These are phyloP conservation scores for Acidiella bohemica DNA, from an alignment of 495 filamentous ascomycete genomes.

Conservation along the genomic window DNA sequence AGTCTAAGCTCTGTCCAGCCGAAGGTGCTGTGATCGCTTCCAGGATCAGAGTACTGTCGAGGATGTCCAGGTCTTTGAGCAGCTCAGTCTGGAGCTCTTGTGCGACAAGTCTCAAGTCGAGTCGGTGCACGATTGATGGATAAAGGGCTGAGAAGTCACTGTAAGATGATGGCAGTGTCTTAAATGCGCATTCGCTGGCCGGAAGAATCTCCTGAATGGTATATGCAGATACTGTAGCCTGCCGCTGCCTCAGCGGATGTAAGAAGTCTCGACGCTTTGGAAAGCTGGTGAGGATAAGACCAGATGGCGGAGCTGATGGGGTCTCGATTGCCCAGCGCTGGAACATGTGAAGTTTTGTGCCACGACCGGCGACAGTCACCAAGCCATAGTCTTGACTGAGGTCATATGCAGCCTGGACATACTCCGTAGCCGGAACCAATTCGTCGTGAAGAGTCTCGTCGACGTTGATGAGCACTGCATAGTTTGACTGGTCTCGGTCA, in stretches of 20 bases:
- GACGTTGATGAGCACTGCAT: no score
- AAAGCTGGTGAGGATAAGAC: conserved; percentile 32
- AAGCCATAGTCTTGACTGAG: no score
- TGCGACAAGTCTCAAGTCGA: conserved; percentile 53
- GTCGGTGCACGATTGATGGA: conserved; percentile 57
- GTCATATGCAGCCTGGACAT: no score
- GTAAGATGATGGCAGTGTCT: conserved; percentile 45
- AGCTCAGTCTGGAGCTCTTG: conserved; percentile 46
- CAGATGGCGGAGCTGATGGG: no score
- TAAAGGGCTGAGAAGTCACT: conserved; percentile 57
- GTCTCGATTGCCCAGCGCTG: no score
- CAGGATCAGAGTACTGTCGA: conserved; percentile 43
- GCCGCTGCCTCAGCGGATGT: conserved; percentile 26
- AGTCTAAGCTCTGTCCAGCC: conserved; percentile 49
- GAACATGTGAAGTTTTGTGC: background rate
- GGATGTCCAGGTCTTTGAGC: conserved; percentile 40
- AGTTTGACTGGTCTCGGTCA: no score
- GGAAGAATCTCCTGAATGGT: conserved; percentile 18
- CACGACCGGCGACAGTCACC: no score
- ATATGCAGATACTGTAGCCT: conserved; percentile 17
- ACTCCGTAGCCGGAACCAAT: no score
- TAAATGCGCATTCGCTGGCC: conserved; percentile 31
- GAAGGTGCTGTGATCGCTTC: conserved; percentile 59
- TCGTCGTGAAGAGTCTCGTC: no score
- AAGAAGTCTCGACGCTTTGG: conserved; percentile 50